Conservation (phyloP, 2,329 filamentous ascomycete genomes). For the Aspergillus quadrilineatus region DNA sequence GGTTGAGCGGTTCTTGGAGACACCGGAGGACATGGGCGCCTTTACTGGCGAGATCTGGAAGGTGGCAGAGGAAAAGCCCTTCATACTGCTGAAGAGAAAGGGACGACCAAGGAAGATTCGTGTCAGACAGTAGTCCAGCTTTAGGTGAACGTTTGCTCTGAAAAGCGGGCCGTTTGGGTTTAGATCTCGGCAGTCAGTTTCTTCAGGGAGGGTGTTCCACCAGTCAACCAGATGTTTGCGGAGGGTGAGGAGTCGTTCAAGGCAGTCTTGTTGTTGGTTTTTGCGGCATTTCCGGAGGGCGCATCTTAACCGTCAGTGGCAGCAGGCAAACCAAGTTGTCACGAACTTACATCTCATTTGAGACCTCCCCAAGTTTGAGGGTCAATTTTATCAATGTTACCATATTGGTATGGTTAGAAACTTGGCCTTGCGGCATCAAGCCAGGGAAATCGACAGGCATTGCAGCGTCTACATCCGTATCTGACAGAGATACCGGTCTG, state of each 20-base stretch:
- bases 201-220: conserved; percentile 43
- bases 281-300: conserved; percentile 40
- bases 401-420: conserved; percentile 49
- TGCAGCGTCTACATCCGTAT: conserved; percentile 55
- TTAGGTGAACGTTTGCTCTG: conserved; percentile 52
- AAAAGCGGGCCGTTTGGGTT: conserved; percentile 44
- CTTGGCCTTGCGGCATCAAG: conserved; percentile 42
- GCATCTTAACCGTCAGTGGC: conserved; percentile 32
- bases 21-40: conserved; percentile 27
- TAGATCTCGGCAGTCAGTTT: conserved; percentile 43
- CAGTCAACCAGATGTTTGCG: conserved; percentile 43
- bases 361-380: conserved; percentile 40
- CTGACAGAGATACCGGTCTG: conserved; percentile 54
- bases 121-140: conserved; percentile 54
- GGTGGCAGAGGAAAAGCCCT: conserved; percentile 26
- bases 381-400: conserved; percentile 49
- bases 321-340: too few species aligned
- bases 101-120: conserved; percentile 56
- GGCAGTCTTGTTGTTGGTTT: conserved; percentile 41
- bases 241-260: conserved; percentile 40
- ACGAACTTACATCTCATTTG: conserved; percentile 40
- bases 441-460: conserved; percentile 50
- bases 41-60: conserved; percentile 26
- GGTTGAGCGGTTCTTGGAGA: conserved; percentile 36
- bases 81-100: conserved; percentile 50